Evolutionary conservation across 1,284 basidiomycete genomes (phyloP), one percentile per base, ranked within the genome.

Genomic region (Bjerkandera adusta): DNA sequence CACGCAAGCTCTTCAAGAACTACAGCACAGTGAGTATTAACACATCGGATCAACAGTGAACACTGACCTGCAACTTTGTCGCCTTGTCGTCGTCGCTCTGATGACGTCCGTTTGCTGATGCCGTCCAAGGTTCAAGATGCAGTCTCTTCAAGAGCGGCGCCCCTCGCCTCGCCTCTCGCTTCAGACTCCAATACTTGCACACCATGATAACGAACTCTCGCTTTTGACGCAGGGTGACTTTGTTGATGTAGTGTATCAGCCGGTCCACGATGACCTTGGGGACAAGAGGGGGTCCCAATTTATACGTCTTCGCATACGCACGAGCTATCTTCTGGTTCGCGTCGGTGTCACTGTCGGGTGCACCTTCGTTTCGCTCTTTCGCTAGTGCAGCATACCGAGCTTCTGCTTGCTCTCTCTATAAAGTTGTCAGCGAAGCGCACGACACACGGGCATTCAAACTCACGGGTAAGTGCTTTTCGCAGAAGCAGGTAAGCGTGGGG

Each of bases 51-150:
- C 36, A 22, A 43, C 4, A 43, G 3, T 33, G n/a, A 16, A 10
- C 45, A 64, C 68, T 21, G 45, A 90, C 90, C 65, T 87, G 81
- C n/a, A 98, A 78, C 61, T 94, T 95, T 69, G 84, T 78, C 3
- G 74, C 68, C 66, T 90, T 92, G 54, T 97, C 92, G 51, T 91
- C 88, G 26, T 93, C 89, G 2, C 81, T 88, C 57, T 90, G 77
- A 33, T 81, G 69, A 54, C 80, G 82, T 1, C 73, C 73, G 1
- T 77, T 76, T 15, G 80, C 79, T 20, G 78, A 82, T 1, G 92
- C 90, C 0, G 96, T 97, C 97, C 96, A 99, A 0, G 96, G 97
- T 71, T 99, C 96, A 25, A 99, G 73, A 68, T 99, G 95, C 43
- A 99, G 67, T 40, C 97, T 69, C 67, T 98, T 99, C 57, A 99